A percentile compares a stretch with the other conserved stretches of the same genome.
phyloP scores from a whole-genome alignment of 108 stramenopile species.

The Discostella stelligeroides region DNA sequence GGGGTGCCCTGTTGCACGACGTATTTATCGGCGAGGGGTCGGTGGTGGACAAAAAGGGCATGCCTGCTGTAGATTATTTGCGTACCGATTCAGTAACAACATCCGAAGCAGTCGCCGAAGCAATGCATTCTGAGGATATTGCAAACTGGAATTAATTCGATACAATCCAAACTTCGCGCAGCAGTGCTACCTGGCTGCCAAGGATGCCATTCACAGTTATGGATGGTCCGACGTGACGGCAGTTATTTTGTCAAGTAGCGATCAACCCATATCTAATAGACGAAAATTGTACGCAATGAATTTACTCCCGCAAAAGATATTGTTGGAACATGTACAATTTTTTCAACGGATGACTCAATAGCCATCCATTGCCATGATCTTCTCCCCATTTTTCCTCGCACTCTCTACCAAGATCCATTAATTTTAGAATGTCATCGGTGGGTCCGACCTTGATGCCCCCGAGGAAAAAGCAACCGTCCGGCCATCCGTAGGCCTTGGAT shows the following conservation, averaged over 20 bases:
- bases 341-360: constrained; percentile 70
- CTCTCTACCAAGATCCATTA: constrained; percentile 57
- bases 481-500: constrained; percentile 60
- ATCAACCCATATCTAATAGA: no score
- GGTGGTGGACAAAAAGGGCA: constrained; percentile 13
- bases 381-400: constrained; percentile 69
- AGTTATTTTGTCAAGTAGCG: no score
- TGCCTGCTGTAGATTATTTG: background rate
- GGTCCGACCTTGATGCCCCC: constrained; percentile 56
- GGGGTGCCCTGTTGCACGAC: background rate
- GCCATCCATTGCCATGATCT: constrained; percentile 83
- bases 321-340: constrained; percentile 76
- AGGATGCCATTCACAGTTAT: constrained; percentile 77
- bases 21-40: constrained; percentile 30
- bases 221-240: no score
- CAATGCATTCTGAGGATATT: constrained; percentile 21
- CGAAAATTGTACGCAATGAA: no score
- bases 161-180: constrained; percentile 67
- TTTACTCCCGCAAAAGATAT: constrained; percentile 56
- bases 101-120: background rate
- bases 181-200: constrained; percentile 59
- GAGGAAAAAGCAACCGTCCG: constrained; percentile 55
- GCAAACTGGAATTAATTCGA: constrained; percentile 49
- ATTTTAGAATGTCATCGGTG: constrained; percentile 51
- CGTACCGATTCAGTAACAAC: background rate